Base-by-base conservation (phyloP, 75 land plant species). In the Sequoiadendron giganteum region DNA sequence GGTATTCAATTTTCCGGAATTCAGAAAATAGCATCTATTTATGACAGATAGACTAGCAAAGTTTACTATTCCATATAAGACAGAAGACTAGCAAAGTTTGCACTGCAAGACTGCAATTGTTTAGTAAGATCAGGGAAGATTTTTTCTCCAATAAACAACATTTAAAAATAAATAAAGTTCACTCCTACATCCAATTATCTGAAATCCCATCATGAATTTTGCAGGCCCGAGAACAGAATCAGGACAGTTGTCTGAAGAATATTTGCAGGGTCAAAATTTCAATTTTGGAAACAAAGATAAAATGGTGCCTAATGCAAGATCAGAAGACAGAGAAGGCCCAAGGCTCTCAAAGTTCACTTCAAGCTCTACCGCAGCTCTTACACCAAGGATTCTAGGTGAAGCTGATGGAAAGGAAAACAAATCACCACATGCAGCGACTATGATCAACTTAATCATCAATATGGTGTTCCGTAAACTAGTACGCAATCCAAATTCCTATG, bases 401-500 rank as follows among this genome's bases (percentile, higher is more conserved):
- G 86, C 38, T 49, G 72, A 15, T 36, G 88, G 40, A 82, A 43
- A 83, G 14, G 15, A 7, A 47, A 84, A 87, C 45, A 55, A 30
- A 40, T 65, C 78, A 36, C 65, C 70, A 34, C 61, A 30, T 88
- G 40, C 88, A 47, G 58, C 82, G 7, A 75, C n/a, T 1, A 88
- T 90, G 91, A 54, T 88, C 72, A 88, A 30, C 48, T 48, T 85
- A 54, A 90, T 90, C 83, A 68, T 88, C 84, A 85, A 86, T 28
- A 86, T 88, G 91, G 91, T 90, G 5, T 90, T 84, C 82, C 78
- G 42, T 28, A 90, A 88, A 85, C 90, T 90, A 52, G 25, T 90
- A 21, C 42, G 90, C 21, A 90, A 90, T 85, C 91, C 91, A 80
- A 90, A 90, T 42, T 49, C 91, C 56, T 90, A 90, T 77, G 86